Base-by-base conservation (phyloP, 352 stramenopile species). In the Phytophthora multivora region DNA sequence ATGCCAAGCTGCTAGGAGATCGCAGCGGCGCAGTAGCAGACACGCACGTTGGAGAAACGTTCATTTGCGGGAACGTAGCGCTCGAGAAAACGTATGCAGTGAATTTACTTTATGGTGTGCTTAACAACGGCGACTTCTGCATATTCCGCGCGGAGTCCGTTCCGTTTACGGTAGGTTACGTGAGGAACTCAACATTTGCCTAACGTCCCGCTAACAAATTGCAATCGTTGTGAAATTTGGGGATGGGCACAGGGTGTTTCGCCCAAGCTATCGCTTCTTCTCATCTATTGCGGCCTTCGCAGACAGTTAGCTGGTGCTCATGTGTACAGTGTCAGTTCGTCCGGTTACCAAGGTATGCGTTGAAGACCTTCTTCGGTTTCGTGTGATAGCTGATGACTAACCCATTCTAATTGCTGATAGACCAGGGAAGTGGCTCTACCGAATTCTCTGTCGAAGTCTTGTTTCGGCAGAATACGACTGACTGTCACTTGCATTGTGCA, bases 111-210 rank as follows among this genome's bases (percentile, higher is more conserved):
- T 91, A 86, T 30, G 73, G 66, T 4, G 52, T 94, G 16, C 80
- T 89, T 25, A 76, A 59, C 11, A 91, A 90, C 46, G 88, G 88
- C 2, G 83, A 93, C 18, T 55, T 96, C 12, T 88, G 79, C 25
- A 49, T 96, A 3, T 93, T 86, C 55, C 86, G 86, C 6, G 65
- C 65, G 7, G 80, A 93, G 26, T 90, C 73, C 19, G 78, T 87
- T 42, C 72, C 76, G 5, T 91, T 88, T 50, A 86, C 86, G 74
- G 87, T 95, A 71, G 10, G 78, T 66, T 43, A 18, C 9, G 28
- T 33, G 28, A 9, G 26, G 28, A 33, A 5, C 7, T 38, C 19
- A 6, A 41, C 35, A 18, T 23, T 49, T 15, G 28, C 46, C 4
- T 48, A 19, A 7, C 25, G 31, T 31, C 51, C 25, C 9, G 53